These are phyloP conservation scores for Xylariales sp. DNA, from an alignment of 2,329 filamentous ascomycete species.

Conservation along the genomic window DNA sequence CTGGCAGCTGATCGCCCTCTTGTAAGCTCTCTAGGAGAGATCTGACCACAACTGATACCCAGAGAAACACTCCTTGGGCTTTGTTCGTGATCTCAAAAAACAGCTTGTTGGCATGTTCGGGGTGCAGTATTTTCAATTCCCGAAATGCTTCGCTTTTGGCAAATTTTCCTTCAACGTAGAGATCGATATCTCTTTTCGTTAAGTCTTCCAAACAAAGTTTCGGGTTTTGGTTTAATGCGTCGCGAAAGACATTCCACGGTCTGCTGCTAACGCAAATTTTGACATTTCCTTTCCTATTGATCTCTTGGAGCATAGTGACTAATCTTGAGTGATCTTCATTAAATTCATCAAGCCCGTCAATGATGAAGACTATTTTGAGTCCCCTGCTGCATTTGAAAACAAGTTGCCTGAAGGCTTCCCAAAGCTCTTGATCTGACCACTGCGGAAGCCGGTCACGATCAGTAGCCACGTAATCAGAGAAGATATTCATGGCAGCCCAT, in stretches of 20 bases:
- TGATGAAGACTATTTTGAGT: constrained; percentile 20
- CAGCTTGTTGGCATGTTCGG: not conserved
- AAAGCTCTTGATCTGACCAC: constrained; percentile 18
- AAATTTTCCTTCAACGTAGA: not conserved
- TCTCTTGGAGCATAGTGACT: not conserved
- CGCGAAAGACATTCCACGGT: not conserved
- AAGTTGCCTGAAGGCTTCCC: constrained; percentile 22
- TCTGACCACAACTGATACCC: not conserved
- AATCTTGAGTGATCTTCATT: not conserved
- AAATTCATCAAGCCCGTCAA: constrained; percentile 24
- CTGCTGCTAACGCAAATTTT: not conserved
- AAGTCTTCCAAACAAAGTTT: not conserved
- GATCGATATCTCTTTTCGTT: not conserved
- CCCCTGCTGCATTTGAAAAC: constrained; percentile 21
- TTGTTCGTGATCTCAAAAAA: not conserved
- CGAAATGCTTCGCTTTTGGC: not conserved
- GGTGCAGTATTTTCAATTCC: not conserved
- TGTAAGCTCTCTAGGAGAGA: not conserved
- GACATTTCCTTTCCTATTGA: not conserved
- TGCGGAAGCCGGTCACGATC: constrained; percentile 20
- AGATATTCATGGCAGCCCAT: no score
- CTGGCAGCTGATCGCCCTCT: not conserved
- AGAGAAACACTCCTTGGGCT: not conserved
- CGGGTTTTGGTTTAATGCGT: not conserved
- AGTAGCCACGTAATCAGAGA: constrained; percentile 23